Conservation (phyloP, 1,284 basidiomycete genomes). For the Tilletia horrida region DNA sequence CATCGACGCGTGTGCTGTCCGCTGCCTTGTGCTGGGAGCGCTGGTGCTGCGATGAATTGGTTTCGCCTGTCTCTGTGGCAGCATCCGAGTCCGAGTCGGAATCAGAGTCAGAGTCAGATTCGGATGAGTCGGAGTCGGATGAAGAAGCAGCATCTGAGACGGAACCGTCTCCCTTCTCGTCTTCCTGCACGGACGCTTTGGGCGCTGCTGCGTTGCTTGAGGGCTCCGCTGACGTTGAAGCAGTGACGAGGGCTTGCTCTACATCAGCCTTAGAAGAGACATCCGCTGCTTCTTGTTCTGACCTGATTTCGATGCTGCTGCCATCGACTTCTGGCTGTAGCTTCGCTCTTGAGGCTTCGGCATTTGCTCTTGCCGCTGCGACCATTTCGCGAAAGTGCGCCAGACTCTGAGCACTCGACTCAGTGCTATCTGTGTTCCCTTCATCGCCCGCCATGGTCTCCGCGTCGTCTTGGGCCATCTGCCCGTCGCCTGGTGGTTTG, state of each 20-base stretch:
- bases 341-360: background rate
- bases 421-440: background rate
- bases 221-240: background rate
- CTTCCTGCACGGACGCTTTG: background rate
- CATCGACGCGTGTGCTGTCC: background rate
- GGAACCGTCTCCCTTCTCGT: conserved; percentile 14
- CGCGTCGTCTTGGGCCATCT: background rate
- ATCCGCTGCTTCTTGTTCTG: too few relatives aligned
- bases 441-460: background rate
- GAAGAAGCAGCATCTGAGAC: conserved; percentile 16
- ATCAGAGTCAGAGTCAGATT: conserved; percentile 22
- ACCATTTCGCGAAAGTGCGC: conserved; percentile 7
- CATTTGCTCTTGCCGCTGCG: background rate
- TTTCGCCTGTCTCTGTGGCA: background rate
- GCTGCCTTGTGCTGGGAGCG: background rate
- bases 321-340: background rate
- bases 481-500: background rate
- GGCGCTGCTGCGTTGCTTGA: background rate
- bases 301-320: too few relatives aligned
- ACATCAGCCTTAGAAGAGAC: too few relatives aligned
- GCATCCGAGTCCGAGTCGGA: conserved; percentile 17
- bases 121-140: conserved; percentile 13
- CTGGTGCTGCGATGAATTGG: background rate
- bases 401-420: background rate
- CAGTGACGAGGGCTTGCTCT: background rate